A percentile compares a stretch with the other conserved stretches of the same genome.
Evolutionary conservation across 2,329 filamentous ascomycete species (phyloP).

Genomic region (Ophiocordyceps camponoti-rufipedis): DNA sequence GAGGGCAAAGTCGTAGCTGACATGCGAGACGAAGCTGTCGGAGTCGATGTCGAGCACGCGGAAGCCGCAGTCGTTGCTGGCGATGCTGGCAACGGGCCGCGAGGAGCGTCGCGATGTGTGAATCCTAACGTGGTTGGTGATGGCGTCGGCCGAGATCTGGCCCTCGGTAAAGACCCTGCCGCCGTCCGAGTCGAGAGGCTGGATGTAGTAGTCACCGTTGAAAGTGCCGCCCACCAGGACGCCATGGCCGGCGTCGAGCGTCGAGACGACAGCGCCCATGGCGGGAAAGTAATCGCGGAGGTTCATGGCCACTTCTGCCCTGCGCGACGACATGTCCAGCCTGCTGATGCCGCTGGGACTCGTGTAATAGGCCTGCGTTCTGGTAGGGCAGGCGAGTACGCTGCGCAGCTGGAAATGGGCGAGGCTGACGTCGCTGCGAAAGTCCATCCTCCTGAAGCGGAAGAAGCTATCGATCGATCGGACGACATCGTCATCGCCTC

Average conservation of each 20-base stretch:
- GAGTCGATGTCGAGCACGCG: slow-evolving; percentile 39
- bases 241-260: slow-evolving; percentile 31
- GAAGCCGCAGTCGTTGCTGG: slow-evolving; percentile 43
- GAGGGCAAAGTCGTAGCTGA: slow-evolving; percentile 38
- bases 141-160: slow-evolving; percentile 31
- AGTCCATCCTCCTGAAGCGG: slow-evolving; percentile 37
- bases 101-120: slow-evolving; percentile 32
- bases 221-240: slow-evolving; percentile 43
- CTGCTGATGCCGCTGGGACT: slow-evolving; percentile 28
- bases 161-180: slow-evolving; percentile 17
- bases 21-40: slow-evolving; percentile 36
- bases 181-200: slow-evolving; percentile 23
- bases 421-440: slow-evolving; percentile 32
- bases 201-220: slow-evolving; percentile 33
- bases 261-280: slow-evolving; percentile 25
- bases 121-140: slow-evolving; percentile 47
- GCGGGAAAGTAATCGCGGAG: slow-evolving; percentile 17
- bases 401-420: slow-evolving; percentile 52
- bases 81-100: slow-evolving; percentile 36
- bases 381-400: slow-evolving; percentile 36
- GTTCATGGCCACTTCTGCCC: slow-evolving; percentile 24
- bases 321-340: slow-evolving; percentile 30
- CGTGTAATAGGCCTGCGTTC: slow-evolving; percentile 39
- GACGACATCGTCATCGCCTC: slow-evolving; percentile 9
- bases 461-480: slow-evolving; percentile 31